Evolutionary conservation across 805 yeast species (phyloP), one percentile per base, ranked within the genome.

Genomic region (Citeromyces nyonsensis): DNA sequence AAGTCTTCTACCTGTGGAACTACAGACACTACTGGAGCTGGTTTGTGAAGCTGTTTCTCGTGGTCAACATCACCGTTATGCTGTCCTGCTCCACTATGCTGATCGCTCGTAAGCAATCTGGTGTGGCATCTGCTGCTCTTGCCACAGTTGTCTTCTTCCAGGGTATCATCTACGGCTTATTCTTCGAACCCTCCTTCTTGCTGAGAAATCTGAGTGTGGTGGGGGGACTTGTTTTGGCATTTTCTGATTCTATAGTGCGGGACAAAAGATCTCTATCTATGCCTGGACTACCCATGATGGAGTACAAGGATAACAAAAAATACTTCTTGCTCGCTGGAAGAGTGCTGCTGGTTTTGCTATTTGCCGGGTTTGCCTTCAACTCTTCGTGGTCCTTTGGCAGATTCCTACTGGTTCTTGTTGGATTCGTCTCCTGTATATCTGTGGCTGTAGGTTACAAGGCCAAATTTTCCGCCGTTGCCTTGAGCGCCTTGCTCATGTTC

Each of bases 391-490:
- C 82, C 2, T 49, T 77, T 33, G 57, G 75, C 18, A 69, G 82
- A 36, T 51, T 76, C 20, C 42, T 83, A 18, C 60, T 78, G 35
- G 77, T 82, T 35, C 51, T 83, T 24, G 46, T 81, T 35, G 94
- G 94, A 8, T 66, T 80, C 26, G 52, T 65, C 12, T 67, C 77
- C 9, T 80, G 91, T 49, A 61, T 70, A 25, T 72, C 86, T 36
- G 86, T 88, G 38, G 84, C 80, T 15, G 71, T 88, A 41, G 98
- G 98, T 24, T 91, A 74, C 67, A 85, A 84, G 59, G 86, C 97
- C 30, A 84, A 84, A 51, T 70, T 85, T 41, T 76, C 91, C 24
- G 95, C 97, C 1, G 66, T 71, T 13, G 52, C 72, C 10, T 60
- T 74, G 46, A 81, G 86, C 15, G 56, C 79, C 13, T 57, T 84